Percentiles rank a stretch among this genome's conserved stretches.
phyloP scores from a whole-genome alignment of 208 protist species.

The Strigomonas oncopelti region DNA sequence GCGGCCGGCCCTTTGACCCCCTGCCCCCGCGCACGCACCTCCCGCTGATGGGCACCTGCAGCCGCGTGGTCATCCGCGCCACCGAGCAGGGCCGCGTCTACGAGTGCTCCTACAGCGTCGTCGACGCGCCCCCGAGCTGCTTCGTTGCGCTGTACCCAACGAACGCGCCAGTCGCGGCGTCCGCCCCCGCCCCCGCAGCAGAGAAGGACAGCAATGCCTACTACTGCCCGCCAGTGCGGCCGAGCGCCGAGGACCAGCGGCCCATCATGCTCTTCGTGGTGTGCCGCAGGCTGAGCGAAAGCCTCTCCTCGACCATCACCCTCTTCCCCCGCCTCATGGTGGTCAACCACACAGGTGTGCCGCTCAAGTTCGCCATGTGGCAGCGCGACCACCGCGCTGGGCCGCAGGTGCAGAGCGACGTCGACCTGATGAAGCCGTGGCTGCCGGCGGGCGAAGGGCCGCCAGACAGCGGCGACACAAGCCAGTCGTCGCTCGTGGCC shows the following conservation, averaged over 20 bases:
- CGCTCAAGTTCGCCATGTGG: constrained; percentile 47
- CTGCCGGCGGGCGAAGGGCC: constrained; percentile 19
- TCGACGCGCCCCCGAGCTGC: constrained; percentile 4
- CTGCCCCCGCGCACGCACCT: background rate
- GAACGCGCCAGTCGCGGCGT: background rate
- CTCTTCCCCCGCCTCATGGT: constrained; percentile 66
- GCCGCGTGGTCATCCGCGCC: background rate
- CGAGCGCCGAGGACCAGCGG: constrained; percentile 25
- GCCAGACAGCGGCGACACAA: background rate
- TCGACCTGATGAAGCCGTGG: constrained; percentile 29
- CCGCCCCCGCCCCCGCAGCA: background rate
- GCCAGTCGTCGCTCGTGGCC: constrained; percentile 32
- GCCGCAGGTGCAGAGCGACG: constrained; percentile 35
- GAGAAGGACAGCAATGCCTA: background rate
- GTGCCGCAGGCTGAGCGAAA: constrained; percentile 32
- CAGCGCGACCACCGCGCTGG: constrained; percentile 51
- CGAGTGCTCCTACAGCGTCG: constrained; percentile 9
- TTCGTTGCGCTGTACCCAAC: constrained; percentile 7
- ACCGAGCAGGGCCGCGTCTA: constrained; percentile 1
- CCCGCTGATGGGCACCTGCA: constrained; percentile 7
- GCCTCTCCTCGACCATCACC: constrained; percentile 44
- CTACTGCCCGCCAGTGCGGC: constrained; percentile 28
- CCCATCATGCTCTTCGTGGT: constrained; percentile 60
- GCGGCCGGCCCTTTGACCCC: background rate
- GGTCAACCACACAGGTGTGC: constrained; percentile 73